Percentiles rank a stretch among this genome's conserved stretches.
These are phyloP conservation scores for Acanthamoeba castellanii DNA, from an alignment of 208 protist species.

Conservation along the genomic window DNA sequence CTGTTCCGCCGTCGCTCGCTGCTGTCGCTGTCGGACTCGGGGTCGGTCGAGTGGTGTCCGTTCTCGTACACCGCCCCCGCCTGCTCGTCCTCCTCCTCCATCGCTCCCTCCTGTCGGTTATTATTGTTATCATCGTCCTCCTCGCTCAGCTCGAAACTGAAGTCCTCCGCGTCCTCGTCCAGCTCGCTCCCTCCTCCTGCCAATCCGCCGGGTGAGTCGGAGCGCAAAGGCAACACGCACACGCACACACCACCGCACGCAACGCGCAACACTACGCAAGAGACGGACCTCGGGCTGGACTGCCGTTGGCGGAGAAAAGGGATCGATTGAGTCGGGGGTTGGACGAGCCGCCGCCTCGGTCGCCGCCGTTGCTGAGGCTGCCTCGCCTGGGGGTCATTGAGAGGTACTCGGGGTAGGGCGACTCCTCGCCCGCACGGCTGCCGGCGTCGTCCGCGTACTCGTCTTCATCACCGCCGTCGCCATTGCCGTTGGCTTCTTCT, in stretches of 20 bases:
- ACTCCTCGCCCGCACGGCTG: background rate
- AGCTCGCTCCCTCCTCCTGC: background rate
- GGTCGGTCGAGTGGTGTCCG: background rate
- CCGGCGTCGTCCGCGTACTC: background rate
- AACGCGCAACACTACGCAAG: background rate
- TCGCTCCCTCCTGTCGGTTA: background rate
- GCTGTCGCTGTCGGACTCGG: background rate
- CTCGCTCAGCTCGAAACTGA: background rate
- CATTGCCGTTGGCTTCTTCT: background rate
- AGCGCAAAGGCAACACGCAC: too few species aligned
- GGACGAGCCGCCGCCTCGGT: background rate
- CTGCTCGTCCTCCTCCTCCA: background rate
- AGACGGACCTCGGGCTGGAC: background rate
- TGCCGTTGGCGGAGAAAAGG: background rate
- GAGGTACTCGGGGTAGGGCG: slow-evolving; percentile 2
- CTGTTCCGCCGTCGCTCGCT: background rate
- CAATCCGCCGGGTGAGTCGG: too few species aligned
- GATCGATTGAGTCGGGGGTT: background rate
- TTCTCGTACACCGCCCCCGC: background rate
- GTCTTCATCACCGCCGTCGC: background rate
- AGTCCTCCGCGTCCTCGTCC: background rate
- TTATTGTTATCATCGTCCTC: background rate
- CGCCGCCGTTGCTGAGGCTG: background rate
- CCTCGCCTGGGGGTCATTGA: background rate
- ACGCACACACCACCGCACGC: too few species aligned